Base-by-base conservation (phyloP, 495 filamentous ascomycete genomes). In the Lineolata rhizophorae region DNA sequence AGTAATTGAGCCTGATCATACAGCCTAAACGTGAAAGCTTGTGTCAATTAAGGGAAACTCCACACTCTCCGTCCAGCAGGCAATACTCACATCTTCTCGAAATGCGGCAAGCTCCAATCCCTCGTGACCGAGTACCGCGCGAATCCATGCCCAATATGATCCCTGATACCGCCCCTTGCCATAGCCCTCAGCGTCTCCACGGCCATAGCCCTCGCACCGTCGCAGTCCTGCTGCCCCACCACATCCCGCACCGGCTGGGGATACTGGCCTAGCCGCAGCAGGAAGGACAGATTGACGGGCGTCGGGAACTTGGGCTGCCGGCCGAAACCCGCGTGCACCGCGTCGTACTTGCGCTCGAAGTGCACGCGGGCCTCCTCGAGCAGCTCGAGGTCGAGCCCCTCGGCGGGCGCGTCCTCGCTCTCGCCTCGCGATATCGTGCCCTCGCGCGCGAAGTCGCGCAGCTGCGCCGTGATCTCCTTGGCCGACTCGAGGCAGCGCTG, bases 71-170 rank as follows among this genome's bases (percentile, higher is more conserved):
- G n/a, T n/a, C n/a, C n/a, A n/a, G n/a, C n/a, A n/a, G n/a, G n/a
- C n/a, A n/a, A n/a, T n/a, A 3, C 48, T 37, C 27, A 52, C 80
- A 97, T 92, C 62, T 97, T 97, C 54, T 97, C 87, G 45, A 97
- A 97, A 45, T 92, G 84, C 16, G 87, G 87, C 25, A 97, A 52
- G 34, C 67, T 72, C 87, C 87, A 97, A 50, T 94, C 76, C 17
- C 64, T 55, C 4, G 87, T 95, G 4, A 92, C 74, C 22, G 81
- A 90, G 41, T 92, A 92, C 29, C 87, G 62, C 30, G 82, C 69
- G 46, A 95, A 92, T 3, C 87, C 87, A 45, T 75, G 68, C 2
- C 87, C 90, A 37, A 95, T 71, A 39, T 97, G 87, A 44, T 97
- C 87, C 32, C 82, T 70, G 36, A 95, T 77, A 2, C 79, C 90